Evolutionary conservation across 306 rosid genomes (phyloP).

Genomic region (Ormosia emarginata): DNA sequence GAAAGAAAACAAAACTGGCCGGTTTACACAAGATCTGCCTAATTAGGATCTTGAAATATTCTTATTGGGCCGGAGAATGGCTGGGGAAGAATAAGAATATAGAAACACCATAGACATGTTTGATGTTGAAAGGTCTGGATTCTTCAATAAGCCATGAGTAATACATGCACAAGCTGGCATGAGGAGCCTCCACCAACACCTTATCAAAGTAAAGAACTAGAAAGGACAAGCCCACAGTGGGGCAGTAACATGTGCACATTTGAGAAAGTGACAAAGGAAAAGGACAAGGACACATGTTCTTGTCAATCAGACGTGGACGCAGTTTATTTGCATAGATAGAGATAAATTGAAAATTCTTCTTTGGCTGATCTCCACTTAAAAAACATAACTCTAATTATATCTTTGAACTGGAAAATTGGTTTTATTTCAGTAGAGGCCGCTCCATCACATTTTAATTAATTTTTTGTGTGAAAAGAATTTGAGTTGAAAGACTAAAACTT

Average conservation of each 20-base stretch:
- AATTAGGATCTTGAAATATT: slow-evolving; percentile 10
- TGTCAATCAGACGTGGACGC: slow-evolving; percentile 31
- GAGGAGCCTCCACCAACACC: slow-evolving; percentile 41
- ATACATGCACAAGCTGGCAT: slow-evolving; percentile 26
- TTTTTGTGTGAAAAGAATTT: neutral
- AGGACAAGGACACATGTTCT: slow-evolving; percentile 43
- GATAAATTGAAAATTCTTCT: neutral
- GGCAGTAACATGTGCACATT: slow-evolving; percentile 58
- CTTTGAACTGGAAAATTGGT: neutral
- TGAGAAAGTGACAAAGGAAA: slow-evolving; percentile 27
- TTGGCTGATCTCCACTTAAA: neutral
- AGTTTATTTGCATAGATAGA: neutral
- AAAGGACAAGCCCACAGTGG: slow-evolving; percentile 48
- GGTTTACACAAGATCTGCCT: neutral
- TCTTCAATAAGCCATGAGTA: slow-evolving; percentile 42
- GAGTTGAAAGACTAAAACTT: neutral
- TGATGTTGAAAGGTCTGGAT: slow-evolving; percentile 37
- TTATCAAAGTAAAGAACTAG: slow-evolving; percentile 32
- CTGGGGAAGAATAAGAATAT: neutral
- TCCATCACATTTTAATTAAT: neutral
- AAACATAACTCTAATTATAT: neutral
- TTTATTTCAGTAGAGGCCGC: neutral
- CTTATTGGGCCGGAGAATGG: neutral
- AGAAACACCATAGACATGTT: neutral
- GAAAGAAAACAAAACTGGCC: neutral